Evolutionary conservation across 495 filamentous ascomycete genomes (phyloP).

Genomic region (Thermochaetoides thermophila): DNA sequence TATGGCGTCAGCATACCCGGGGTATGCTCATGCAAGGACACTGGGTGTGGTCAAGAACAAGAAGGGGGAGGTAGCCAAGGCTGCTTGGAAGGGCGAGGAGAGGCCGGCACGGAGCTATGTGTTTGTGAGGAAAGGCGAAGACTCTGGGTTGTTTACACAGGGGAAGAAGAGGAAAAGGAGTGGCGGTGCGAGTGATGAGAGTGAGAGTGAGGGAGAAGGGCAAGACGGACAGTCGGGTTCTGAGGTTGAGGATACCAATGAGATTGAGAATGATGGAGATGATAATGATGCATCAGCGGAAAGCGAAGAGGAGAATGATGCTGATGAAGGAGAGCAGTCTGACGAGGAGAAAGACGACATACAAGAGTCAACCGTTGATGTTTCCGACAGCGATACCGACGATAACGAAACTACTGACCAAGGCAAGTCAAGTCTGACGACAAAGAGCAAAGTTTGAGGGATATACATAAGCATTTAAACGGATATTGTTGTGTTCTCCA

Average conservation of each 20-base stretch:
- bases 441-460: too few relatives aligned
- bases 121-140: constrained; percentile 47
- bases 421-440: too few relatives aligned
- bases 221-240: constrained; percentile 2
- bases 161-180: constrained; percentile 31
- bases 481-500: too few relatives aligned
- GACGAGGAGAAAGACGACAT: too few relatives aligned
- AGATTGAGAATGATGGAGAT: neutral
- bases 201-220: constrained; percentile 11
- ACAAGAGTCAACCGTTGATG: too few relatives aligned
- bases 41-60: constrained; percentile 56
- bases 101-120: constrained; percentile 62
- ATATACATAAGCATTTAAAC: too few relatives aligned
- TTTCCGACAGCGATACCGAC: too few relatives aligned
- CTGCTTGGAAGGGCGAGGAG: constrained; percentile 65
- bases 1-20: constrained; percentile 57
- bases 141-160: constrained; percentile 14
- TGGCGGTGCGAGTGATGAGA: constrained; percentile 23
- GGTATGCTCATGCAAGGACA: constrained; percentile 79
- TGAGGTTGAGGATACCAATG: constrained; percentile 1
- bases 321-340: too few relatives aligned
- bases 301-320: too few relatives aligned
- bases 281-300: too few relatives aligned
- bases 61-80: constrained; percentile 30
- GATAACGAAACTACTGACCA: too few relatives aligned